phyloP scores from a whole-genome alignment of 139 green algal genomes.

The Tetratostichococcus sp. region DNA sequence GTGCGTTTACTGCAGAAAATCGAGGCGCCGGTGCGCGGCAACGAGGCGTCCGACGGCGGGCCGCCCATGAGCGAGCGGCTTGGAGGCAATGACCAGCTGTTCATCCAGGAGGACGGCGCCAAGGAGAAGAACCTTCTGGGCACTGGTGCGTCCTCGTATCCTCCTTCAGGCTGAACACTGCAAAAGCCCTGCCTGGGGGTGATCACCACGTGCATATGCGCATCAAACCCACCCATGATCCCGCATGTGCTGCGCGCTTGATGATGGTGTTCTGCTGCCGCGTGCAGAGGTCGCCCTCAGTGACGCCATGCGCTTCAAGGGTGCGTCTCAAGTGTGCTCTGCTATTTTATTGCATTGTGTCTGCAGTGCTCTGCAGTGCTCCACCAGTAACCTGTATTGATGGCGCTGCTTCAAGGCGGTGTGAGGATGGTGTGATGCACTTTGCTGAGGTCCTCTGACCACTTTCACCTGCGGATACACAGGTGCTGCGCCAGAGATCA shows the following conservation, averaged over 20 bases:
- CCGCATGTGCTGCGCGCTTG: background rate
- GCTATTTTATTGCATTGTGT: too few species aligned
- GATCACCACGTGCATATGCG: too few species aligned
- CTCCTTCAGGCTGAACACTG: too few species aligned
- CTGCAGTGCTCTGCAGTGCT: too few species aligned
- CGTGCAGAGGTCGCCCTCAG: background rate
- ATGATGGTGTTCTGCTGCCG: background rate
- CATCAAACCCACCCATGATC: too few species aligned
- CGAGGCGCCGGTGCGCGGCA: conserved; percentile 7
- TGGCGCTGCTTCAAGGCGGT: too few species aligned
- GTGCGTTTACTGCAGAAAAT: conserved; percentile 4
- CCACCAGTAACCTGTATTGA: too few species aligned
- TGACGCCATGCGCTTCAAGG: conserved; percentile 1
- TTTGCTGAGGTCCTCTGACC: too few species aligned
- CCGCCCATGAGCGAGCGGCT: conserved; percentile 2
- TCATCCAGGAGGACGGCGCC: conserved; percentile 5
- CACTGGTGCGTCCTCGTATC: background rate
- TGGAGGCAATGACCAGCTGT: background rate
- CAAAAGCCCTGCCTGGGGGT: too few species aligned
- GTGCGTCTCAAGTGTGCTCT: too few species aligned
- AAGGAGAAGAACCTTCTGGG: background rate
- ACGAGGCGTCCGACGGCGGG: background rate
- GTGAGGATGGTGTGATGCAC: too few species aligned
- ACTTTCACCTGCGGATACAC: too few species aligned
- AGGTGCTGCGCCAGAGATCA: conserved; percentile 42